A percentile compares a stretch with the other conserved stretches of the same genome.
phyloP scores from a whole-genome alignment of 2,329 filamentous ascomycete genomes.

The Lachnellula occidentalis region DNA sequence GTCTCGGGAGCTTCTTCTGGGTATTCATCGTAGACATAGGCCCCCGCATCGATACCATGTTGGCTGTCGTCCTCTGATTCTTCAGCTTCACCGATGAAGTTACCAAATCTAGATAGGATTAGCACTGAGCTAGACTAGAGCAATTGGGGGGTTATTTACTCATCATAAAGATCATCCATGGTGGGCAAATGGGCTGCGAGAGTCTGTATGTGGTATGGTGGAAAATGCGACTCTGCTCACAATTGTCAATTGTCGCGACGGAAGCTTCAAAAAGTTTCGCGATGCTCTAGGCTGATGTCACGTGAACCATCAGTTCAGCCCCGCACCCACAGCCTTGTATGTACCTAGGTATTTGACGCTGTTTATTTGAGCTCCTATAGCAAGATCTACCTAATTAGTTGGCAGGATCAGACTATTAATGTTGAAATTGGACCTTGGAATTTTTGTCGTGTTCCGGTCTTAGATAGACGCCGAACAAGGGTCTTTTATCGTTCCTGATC shows the following conservation, averaged over 20 bases:
- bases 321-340: constrained; percentile 3
- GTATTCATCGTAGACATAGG: constrained; percentile 75
- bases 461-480: no score
- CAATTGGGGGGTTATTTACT: constrained; percentile 48
- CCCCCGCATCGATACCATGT: constrained; percentile 65
- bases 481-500: no score
- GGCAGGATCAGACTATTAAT: no score
- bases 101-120: constrained; percentile 68
- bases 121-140: constrained; percentile 12
- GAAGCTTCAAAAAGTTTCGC: constrained; percentile 24
- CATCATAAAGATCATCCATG: constrained; percentile 97
- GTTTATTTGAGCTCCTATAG: no score
- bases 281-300: constrained; percentile 14
- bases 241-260: constrained; percentile 14
- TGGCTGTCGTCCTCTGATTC: constrained; percentile 84
- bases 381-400: no score
- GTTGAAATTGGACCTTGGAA: no score
- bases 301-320: constrained; percentile 21
- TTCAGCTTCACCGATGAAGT: constrained; percentile 93
- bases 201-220: not conserved
- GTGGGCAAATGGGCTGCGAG: constrained; percentile 4
- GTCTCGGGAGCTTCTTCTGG: constrained; percentile 56
- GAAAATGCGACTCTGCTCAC: constrained; percentile 15
- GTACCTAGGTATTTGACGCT: not conserved
- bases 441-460: no score